Evolutionary conservation across 2,329 filamentous ascomycete genomes (phyloP), one percentile per base, ranked within the genome.

Genomic region (Graphilbum fragrans): DNA sequence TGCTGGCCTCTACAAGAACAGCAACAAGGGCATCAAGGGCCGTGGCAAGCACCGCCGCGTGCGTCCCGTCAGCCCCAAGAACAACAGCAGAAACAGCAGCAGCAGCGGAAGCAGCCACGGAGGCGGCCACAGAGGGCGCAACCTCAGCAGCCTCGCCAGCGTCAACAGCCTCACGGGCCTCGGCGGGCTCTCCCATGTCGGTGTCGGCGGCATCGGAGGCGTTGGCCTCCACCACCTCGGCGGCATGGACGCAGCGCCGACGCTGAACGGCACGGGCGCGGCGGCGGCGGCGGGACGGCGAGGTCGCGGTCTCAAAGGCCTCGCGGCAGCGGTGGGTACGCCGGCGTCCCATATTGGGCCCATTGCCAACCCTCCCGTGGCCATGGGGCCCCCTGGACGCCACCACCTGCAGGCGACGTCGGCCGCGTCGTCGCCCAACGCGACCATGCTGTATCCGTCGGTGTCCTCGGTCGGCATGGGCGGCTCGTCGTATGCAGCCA

Each of bases 21-120:
- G 83, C 63, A 96, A 96, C 72, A 94, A 94, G 61, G 92, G 92
- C 2, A 95, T 96, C 67, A 96, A 95, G 62, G 92, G 92, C 11
- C 79, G 92, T 36, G 92, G 92, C 35, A 92, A 90, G 57, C 84
- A 88, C 51, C 72, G 86, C 43, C 78, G 77, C 44, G 81, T 87
- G 41, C 57, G 57, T 36, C 52, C 49, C 23, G 25, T 8, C 37
- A 14, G 18, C 33, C n/a, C 11, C 34, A 37, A 12, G 19, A 35
- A 18, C 39, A 38, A n/a, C 43, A 39, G 38, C 31, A 39, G 32
- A 40, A 46, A 32, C 41, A 47, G 29, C 37, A 48, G 43, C 38
- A 48, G 41, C 22, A 16, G 36, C 36, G 17, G 14, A 5, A 16
- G 29, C 7, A 16, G 29, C 12, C 11, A 12, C 34, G 34, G 10